Base-by-base conservation (phyloP, 352 stramenopile genomes). In the Phytophthora meadii region DNA sequence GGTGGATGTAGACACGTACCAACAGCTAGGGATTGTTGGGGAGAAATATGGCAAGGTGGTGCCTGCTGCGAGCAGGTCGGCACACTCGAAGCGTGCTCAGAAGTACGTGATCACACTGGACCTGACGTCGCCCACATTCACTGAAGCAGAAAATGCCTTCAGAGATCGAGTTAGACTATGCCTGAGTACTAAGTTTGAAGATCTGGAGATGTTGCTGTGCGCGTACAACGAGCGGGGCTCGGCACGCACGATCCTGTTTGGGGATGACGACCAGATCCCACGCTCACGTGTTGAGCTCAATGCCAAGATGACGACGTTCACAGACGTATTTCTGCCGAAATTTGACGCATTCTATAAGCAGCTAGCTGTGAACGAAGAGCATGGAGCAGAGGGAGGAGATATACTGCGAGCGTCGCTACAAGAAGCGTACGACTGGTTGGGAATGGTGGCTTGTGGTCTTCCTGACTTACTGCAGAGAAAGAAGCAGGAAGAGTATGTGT, bases 361-460 rank as follows among this genome's bases (percentile, higher is more conserved):
- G 30, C 27, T 74, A 9, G 54, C 41, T 9, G 28, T 5, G n/a
- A 65, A 14, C 12, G 34, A 59, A 12, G 28, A 60, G 17, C 41
- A 15, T 39, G 34, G 45, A 24, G 44, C 53, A 50, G 64, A 52
- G 15, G 52, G 74, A n/a, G 48, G n/a, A 9, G 47, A 72, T 15
- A 65, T 25, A 37, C 63, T 88, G 4, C 61, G 72, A 15, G 63
- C 60, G 42, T 78, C 77, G 28, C 51, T 92, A 14, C 63, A 82
- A 17, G 75, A 82, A 27, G 73, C 79, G 1, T 87, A 93, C 68
- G 84, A 95, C 34, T 95, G 87, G 87, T 61, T 95, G 17, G 87
- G 85, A 7, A 64, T 90, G 15, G 82, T 94, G 12, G 75, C 85
- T 10, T 92, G 81, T 42, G 67, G 85, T 0, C 57, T 95, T 12